Evolutionary conservation across 352 stramenopile genomes (phyloP).

Genomic region (Blastocystis hominis): DNA sequence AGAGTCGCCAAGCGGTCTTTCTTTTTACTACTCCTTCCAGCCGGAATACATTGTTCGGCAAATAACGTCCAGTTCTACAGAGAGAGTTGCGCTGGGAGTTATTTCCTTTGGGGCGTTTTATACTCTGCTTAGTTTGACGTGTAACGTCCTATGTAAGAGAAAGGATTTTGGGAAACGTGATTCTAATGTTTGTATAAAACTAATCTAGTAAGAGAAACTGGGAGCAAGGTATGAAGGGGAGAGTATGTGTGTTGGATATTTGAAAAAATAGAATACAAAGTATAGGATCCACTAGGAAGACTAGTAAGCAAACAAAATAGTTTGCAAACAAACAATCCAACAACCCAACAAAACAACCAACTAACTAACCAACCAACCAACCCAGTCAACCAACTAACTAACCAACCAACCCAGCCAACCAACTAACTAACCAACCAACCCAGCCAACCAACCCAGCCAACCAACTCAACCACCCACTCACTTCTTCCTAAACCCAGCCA

Average conservation of each 20-base stretch:
- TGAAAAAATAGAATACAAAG: too few relatives aligned
- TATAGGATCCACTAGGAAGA: too few relatives aligned
- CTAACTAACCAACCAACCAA: background rate
- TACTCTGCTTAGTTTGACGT: background rate
- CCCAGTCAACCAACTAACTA: background rate
- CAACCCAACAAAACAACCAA: too few relatives aligned
- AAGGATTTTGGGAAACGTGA: conserved; percentile 20
- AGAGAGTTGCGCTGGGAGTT: background rate
- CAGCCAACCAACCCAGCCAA: background rate
- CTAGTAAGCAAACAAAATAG: too few relatives aligned
- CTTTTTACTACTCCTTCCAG: conserved; percentile 25
- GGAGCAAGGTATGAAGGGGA: too few relatives aligned
- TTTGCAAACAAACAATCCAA: too few relatives aligned
- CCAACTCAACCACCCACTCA: background rate
- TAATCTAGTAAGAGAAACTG: too few relatives aligned
- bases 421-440: too few relatives aligned
- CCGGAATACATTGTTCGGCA: background rate
- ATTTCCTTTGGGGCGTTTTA: background rate
- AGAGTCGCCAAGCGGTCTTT: background rate
- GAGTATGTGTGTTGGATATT: too few relatives aligned
- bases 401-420: background rate
- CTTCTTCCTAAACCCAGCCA: conserved; percentile 36
- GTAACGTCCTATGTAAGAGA: background rate
- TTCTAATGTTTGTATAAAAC: background rate
- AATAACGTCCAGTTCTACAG: background rate